Conservation (phyloP, 371 early-diverging fungal genomes). For the Mortierella sp. region DNA sequence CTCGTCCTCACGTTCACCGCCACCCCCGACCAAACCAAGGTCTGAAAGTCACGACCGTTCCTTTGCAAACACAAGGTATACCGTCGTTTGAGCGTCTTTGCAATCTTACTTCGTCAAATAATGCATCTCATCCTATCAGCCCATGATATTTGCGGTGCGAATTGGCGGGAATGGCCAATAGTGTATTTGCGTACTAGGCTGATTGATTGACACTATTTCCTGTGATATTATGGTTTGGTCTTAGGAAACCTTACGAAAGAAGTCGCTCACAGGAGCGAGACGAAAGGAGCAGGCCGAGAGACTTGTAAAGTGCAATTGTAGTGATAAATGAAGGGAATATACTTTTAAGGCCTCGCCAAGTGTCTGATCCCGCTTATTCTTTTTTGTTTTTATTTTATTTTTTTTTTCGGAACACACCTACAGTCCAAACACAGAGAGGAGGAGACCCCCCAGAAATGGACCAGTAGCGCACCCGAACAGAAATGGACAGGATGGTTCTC, state of each 20-base stretch:
- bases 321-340: background rate
- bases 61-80: constrained; percentile 30
- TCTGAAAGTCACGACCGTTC: constrained; percentile 56
- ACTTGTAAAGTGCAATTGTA: constrained; percentile 38
- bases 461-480: constrained; percentile 11
- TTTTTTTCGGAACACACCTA: background rate
- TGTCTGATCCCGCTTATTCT: background rate
- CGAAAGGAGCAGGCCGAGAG: constrained; percentile 41
- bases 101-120: background rate
- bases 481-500: constrained; percentile 39
- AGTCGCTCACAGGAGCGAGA: constrained; percentile 56
- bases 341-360: background rate
- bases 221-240: background rate
- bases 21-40: constrained; percentile 47
- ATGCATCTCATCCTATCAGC: background rate
- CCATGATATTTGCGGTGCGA: too few species aligned
- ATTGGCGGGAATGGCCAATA: background rate
- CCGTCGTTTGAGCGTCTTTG: background rate
- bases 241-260: constrained; percentile 43
- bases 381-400: background rate
- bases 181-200: background rate
- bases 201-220: background rate
- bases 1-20: constrained; percentile 50
- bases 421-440: constrained; percentile 35
- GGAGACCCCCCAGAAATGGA: constrained; percentile 41